A percentile compares a stretch with the other conserved stretches of the same genome.
Conservation (phyloP, 2,329 filamentous ascomycete genomes). For the Pyrenophora tritici-repentis region DNA sequence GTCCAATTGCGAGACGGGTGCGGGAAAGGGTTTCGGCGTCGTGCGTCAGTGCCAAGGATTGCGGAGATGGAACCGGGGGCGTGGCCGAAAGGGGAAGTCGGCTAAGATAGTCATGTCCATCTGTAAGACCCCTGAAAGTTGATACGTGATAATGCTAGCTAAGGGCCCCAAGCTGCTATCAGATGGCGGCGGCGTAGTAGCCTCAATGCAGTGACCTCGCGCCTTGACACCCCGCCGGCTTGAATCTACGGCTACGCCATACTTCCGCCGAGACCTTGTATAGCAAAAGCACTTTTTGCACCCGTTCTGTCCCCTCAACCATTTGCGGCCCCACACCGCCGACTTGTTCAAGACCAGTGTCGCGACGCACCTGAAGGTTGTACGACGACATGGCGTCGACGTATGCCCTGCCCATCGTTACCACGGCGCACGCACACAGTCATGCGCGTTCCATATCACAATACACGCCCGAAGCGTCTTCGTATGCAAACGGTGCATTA, state of each 20-base stretch:
- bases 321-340: conserved; percentile 5
- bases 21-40: conserved; percentile 19
- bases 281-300: conserved; percentile 3
- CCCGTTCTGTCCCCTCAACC: background rate
- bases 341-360: conserved; percentile 18
- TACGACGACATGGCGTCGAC: conserved; percentile 50
- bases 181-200: conserved; percentile 16
- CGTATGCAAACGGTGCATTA: conserved; percentile 24
- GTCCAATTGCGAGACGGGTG: conserved; percentile 21
- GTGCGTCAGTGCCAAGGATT: conserved; percentile 12
- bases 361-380: conserved; percentile 23
- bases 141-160: conserved; percentile 17
- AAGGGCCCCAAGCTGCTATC: conserved; percentile 10
- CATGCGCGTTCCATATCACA: conserved; percentile 50
- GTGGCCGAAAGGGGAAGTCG: conserved; percentile 23
- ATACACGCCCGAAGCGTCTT: conserved; percentile 32
- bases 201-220: conserved; percentile 9
- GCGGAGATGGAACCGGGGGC: conserved; percentile 23
- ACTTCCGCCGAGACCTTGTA: too few species aligned
- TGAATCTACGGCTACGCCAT: background rate
- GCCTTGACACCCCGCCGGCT: conserved; percentile 5
- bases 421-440: conserved; percentile 39
- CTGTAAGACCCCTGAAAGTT: conserved; percentile 29
- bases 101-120: conserved; percentile 14
- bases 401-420: conserved; percentile 50